Conservation (phyloP, 768 basidiomycete species). For the Chlorophyllum brunneum region DNA sequence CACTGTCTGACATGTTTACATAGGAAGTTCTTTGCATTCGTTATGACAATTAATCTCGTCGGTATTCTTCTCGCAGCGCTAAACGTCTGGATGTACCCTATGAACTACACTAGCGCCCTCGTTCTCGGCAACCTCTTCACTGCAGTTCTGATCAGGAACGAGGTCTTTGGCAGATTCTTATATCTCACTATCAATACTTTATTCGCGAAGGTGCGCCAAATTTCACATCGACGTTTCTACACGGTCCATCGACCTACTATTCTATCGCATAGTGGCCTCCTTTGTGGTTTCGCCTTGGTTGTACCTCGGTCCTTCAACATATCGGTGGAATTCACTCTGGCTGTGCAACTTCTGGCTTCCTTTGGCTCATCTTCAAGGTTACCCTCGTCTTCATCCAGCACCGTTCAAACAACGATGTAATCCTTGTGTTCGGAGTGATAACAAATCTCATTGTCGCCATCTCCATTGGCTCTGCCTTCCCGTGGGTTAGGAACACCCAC, state of each 20-base stretch:
- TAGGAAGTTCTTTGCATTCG: slow-evolving; percentile 72
- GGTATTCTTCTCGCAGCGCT: slow-evolving; percentile 58
- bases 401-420: slow-evolving; percentile 45
- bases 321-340: slow-evolving; percentile 85
- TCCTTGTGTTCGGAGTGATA: slow-evolving; percentile 59
- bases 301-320: slow-evolving; percentile 73
- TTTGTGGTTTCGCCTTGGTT: slow-evolving; percentile 56
- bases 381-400: slow-evolving; percentile 49
- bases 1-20: not conserved
- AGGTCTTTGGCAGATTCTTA: slow-evolving; percentile 74
- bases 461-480: slow-evolving; percentile 65
- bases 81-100: slow-evolving; percentile 66
- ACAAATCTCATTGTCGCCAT: slow-evolving; percentile 57
- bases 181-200: slow-evolving; percentile 68
- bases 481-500: slow-evolving; percentile 77
- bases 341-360: slow-evolving; percentile 70
- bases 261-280: slow-evolving; percentile 37
- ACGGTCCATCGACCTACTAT: slow-evolving; percentile 5
- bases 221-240: not conserved
- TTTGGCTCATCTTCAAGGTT: slow-evolving; percentile 68
- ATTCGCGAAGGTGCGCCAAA: slow-evolving; percentile 64
- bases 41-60: slow-evolving; percentile 55
- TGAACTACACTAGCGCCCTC: slow-evolving; percentile 62
- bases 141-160: slow-evolving; percentile 77
- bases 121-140: slow-evolving; percentile 71